These are phyloP conservation scores for Ophiocordyceps sinensis DNA, from an alignment of 2,329 filamentous ascomycete species.

Conservation along the genomic window DNA sequence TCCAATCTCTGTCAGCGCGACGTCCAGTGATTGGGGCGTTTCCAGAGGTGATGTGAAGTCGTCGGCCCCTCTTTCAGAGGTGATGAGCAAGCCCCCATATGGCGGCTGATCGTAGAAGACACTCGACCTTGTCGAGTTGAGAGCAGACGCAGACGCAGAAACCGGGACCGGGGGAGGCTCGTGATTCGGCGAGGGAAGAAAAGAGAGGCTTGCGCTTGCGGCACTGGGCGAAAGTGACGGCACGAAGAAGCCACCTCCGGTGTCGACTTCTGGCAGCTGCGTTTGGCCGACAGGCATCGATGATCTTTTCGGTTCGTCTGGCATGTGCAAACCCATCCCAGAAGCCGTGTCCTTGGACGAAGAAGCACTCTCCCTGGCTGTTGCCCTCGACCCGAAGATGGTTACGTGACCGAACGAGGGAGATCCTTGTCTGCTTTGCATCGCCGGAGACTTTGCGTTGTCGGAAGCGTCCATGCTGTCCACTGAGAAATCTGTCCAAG, in stretches of 20 bases:
- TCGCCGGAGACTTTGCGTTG: constrained; percentile 12
- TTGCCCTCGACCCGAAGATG: constrained; percentile 13
- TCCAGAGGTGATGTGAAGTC: constrained; percentile 27
- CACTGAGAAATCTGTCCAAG: constrained; percentile 47
- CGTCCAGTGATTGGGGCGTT: constrained; percentile 31
- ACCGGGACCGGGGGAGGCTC: constrained; percentile 35
- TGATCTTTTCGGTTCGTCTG: constrained; percentile 13
- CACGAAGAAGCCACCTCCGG: constrained; percentile 34
- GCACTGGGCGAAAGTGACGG: constrained; percentile 25
- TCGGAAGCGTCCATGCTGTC: constrained; percentile 32
- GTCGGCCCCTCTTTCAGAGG: constrained; percentile 30
- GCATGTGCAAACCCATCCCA: constrained; percentile 8
- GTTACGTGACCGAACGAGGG: constrained; percentile 17
- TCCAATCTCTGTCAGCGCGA: constrained; percentile 26
- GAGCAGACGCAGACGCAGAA: constrained; percentile 18
- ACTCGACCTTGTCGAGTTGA: constrained; percentile 26
- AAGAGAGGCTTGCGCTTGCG: constrained; percentile 12
- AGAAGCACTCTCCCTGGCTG: constrained; percentile 1
- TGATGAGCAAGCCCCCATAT: constrained; percentile 24
- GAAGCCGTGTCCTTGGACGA: background rate
- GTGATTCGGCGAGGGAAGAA: constrained; percentile 30
- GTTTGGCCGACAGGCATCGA: constrained; percentile 16
- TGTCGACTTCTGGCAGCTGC: constrained; percentile 36
- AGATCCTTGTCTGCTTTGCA: constrained; percentile 13
- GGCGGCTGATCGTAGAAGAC: constrained; percentile 23